Evolutionary conservation across 768 basidiomycete species (phyloP), one percentile per base, ranked within the genome.

Genomic region (Dentipellis sp.): DNA sequence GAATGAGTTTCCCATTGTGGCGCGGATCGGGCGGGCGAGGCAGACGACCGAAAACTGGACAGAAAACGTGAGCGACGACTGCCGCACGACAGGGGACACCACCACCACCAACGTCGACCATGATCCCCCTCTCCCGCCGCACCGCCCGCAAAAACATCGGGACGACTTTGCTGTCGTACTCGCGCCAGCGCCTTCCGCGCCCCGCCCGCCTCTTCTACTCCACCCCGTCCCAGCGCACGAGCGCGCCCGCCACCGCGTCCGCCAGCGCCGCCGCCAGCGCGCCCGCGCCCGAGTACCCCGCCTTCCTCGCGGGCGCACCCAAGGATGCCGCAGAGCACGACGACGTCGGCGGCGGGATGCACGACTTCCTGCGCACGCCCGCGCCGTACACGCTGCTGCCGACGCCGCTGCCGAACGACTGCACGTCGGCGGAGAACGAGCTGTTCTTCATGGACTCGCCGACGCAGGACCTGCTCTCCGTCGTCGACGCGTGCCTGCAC

Each of bases 401-500:
- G 0, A 73, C 84, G 0, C 88, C 88, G 1, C 76, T 84, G 6
- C 85, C 88, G 0, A 67, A 69, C 21, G 77, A 79, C 61, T 65
- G 66, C 39, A 52, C 66, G 1, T 77, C 77, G 3, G 54, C 64
- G 1, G 56, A 69, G 11, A 74, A 78, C 60, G 77, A 78, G 59
- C 59, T 76, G 52, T 81, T 80, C 70, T 90, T 82, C 68, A 75
- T 78, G 4, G 80, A 88, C 66, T 80, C 88, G 0, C 67, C 71
- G 0, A 81, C 84, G 0, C 80, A 83, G 64, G 88, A 92, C 67
- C 74, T 80, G 54, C 66, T 90, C 10, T 82, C 88, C 0, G 78
- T 94, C 59, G 88, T 94, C 70, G 84, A 88, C 62, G 89, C 91
- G 4, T 94, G 93, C 66, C 70, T 94, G 11, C 78, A 86, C 66